These are phyloP conservation scores for Penicillium fuscoglaucum DNA, from an alignment of 2,329 filamentous ascomycete species.

Conservation along the genomic window DNA sequence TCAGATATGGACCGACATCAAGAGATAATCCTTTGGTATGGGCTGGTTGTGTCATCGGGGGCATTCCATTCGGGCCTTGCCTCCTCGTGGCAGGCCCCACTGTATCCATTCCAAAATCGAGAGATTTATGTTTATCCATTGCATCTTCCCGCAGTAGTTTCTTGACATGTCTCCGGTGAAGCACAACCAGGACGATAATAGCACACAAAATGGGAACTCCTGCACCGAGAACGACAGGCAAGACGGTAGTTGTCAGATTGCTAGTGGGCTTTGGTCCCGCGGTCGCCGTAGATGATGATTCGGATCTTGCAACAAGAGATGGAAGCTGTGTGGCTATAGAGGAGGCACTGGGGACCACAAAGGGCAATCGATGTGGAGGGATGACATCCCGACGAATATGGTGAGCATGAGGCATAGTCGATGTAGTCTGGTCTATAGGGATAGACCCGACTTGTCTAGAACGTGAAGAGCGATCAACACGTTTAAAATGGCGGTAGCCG, in stretches of 20 bases:
- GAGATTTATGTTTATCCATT: conserved; percentile 81
- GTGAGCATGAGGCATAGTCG: conserved; percentile 25
- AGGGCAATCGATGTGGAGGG: conserved; percentile 27
- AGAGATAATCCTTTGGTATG: conserved; percentile 57
- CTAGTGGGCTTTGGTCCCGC: conserved; percentile 58
- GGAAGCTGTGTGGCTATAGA: conserved; percentile 19
- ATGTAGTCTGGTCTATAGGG: conserved; percentile 2
- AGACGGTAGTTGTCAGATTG: conserved; percentile 54
- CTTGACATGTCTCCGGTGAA: conserved; percentile 76
- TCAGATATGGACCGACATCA: conserved; percentile 80
- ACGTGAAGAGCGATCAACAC: conserved; percentile 13
- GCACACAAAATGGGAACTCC: conserved; percentile 73
- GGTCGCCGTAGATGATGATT: conserved; percentile 19
- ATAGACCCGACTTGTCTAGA: not conserved
- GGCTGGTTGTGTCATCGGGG: conserved; percentile 42
- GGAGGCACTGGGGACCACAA: conserved; percentile 19
- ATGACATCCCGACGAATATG: conserved; percentile 30
- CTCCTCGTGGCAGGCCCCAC: conserved; percentile 43
- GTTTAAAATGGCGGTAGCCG: conserved; percentile 3
- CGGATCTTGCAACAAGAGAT: conserved; percentile 32
- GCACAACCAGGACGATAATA: conserved; percentile 66
- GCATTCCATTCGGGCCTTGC: conserved; percentile 39
- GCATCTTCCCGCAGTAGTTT: conserved; percentile 75
- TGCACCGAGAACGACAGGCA: conserved; percentile 69
- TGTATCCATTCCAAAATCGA: conserved; percentile 84